phyloP scores from a whole-genome alignment of 2,329 filamentous ascomycete genomes.

The Helotiales sp. region DNA sequence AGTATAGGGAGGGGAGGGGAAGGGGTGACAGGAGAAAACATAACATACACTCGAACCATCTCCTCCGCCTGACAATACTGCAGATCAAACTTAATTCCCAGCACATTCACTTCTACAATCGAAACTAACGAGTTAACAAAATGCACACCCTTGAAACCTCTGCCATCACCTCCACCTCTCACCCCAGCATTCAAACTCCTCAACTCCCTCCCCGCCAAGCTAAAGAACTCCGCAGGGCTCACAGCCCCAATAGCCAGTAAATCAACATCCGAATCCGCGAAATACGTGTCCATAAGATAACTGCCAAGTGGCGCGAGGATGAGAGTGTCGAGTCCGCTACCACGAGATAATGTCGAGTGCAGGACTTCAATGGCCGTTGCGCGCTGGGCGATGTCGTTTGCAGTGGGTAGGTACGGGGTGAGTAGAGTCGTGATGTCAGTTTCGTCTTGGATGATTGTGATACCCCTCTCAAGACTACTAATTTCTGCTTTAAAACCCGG shows the following conservation, averaged over 20 bases:
- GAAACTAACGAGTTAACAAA: constrained; percentile 52
- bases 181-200: background rate
- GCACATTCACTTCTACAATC: constrained; percentile 67
- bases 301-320: constrained; percentile 53
- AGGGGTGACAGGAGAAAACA: background rate
- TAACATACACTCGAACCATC: constrained; percentile 54
- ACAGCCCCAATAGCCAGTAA: constrained; percentile 59
- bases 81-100: constrained; percentile 63
- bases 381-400: constrained; percentile 50
- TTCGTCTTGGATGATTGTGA: constrained; percentile 27
- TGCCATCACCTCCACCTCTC: background rate
- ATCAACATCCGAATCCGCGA: constrained; percentile 64
- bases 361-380: constrained; percentile 53
- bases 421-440: constrained; percentile 45
- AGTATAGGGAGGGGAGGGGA: background rate
- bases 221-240: constrained; percentile 25
- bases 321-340: constrained; percentile 29
- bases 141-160: constrained; percentile 50
- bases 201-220: constrained; percentile 15
- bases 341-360: constrained; percentile 48
- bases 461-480: too few relatives aligned
- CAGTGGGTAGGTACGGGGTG: constrained; percentile 51
- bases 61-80: constrained; percentile 67
- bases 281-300: constrained; percentile 67
- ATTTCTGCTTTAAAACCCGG: too few relatives aligned